Conservation (phyloP, 2,329 filamentous ascomycete genomes). For the Claviceps sp. region DNA sequence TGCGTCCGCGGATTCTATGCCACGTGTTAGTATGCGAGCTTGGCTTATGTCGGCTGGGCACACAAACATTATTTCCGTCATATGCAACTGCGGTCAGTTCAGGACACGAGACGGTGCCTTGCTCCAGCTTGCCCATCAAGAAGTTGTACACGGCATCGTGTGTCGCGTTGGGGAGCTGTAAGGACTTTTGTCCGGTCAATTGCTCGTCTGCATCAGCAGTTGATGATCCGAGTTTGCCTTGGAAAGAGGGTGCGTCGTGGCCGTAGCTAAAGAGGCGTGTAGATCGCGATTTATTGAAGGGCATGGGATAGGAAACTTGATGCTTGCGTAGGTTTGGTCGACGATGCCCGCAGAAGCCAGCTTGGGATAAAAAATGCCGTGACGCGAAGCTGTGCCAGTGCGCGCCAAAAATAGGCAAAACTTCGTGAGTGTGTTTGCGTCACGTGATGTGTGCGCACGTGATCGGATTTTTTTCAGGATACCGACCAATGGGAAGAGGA, state of each 20-base stretch:
- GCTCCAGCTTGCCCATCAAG: not conserved
- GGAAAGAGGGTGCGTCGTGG: not conserved
- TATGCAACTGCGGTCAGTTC: conserved; percentile 1
- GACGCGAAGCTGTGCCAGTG: no score
- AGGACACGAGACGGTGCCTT: conserved; percentile 5
- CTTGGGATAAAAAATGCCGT: no score
- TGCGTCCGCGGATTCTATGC: not conserved
- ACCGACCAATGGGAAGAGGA: no score
- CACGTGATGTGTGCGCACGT: no score
- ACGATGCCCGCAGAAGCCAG: not conserved
- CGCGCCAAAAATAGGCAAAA: no score
- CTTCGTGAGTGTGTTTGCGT: no score
- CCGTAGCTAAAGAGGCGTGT: not conserved
- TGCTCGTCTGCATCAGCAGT: not conserved
- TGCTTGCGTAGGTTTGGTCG: not conserved
- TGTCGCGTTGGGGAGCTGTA: not conserved
- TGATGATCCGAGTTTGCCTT: not conserved
- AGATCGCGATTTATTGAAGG: not conserved
- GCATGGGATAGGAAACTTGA: not conserved
- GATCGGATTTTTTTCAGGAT: no score
- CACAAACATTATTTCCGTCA: not conserved
- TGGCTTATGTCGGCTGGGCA: not conserved
- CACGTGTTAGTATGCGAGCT: not conserved
- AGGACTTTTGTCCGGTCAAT: not conserved
- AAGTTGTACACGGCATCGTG: not conserved